Percentiles rank a stretch among this genome's conserved stretches.
phyloP scores from a whole-genome alignment of 495 filamentous ascomycete genomes.

The Xylaria venustula region DNA sequence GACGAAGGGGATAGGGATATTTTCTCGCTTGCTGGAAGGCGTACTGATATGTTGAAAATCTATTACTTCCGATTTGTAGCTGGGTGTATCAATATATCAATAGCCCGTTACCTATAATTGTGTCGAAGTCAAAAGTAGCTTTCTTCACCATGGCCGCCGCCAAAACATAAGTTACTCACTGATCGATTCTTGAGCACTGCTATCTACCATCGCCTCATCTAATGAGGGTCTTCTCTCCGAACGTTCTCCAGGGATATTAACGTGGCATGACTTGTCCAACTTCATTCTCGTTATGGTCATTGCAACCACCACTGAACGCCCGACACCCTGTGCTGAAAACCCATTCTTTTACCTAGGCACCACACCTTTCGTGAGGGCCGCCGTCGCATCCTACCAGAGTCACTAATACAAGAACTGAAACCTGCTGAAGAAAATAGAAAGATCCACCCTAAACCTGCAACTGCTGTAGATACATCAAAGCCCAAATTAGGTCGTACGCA shows the following conservation, averaged over 20 bases:
- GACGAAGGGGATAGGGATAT: too few species aligned
- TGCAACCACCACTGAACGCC: conserved; percentile 1
- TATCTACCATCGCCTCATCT: neutral
- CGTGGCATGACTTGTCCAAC: neutral
- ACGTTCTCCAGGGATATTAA: neutral
- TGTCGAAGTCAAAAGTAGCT: too few species aligned
- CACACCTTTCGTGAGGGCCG: neutral
- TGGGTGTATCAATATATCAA: too few species aligned
- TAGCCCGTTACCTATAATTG: too few species aligned
- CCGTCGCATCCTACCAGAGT: neutral
- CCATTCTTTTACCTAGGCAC: neutral
- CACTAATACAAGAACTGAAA: conserved; percentile 13
- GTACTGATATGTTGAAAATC: too few species aligned
- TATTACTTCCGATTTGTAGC: too few species aligned
- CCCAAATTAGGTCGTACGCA: neutral
- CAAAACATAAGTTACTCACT: too few species aligned
- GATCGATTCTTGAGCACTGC: neutral
- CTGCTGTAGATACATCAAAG: neutral
- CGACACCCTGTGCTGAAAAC: conserved; percentile 7
- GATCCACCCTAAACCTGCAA: neutral
- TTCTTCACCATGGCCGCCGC: too few species aligned
- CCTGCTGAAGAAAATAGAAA: conserved; percentile 1
- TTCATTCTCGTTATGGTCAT: conserved; percentile 2
- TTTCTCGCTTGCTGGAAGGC: too few species aligned
- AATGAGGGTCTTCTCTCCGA: neutral